phyloP scores from a whole-genome alignment of 1,139 yeast species.

The Eremothecium gossypii region DNA sequence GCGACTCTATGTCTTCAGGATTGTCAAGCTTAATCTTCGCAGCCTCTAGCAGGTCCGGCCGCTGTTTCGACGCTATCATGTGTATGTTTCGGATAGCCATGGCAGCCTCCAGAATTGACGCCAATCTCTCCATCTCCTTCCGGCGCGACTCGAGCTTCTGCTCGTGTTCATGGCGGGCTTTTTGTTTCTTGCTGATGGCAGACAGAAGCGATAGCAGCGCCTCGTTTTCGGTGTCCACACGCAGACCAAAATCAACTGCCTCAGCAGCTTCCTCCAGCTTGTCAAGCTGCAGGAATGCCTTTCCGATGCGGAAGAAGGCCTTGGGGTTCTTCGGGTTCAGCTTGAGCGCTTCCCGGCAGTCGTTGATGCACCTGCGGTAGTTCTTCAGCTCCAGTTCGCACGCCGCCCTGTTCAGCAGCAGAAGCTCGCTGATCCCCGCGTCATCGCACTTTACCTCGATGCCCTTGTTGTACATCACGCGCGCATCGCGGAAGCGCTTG shows the following conservation, averaged over 20 bases:
- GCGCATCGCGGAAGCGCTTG: constrained; percentile 66
- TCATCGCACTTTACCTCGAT: constrained; percentile 59
- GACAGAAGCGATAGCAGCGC: constrained; percentile 40
- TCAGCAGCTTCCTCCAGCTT: constrained; percentile 64
- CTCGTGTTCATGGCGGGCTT: constrained; percentile 29
- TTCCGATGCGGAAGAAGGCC: constrained; percentile 79
- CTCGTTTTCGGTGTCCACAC: constrained; percentile 49
- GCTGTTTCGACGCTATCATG: constrained; percentile 41
- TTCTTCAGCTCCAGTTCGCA: constrained; percentile 80
- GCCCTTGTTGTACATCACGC: constrained; percentile 72
- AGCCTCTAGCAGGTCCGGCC: constrained; percentile 34
- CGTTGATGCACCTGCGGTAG: constrained; percentile 78
- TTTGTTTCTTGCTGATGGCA: constrained; percentile 32
- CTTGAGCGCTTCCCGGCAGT: constrained; percentile 64
- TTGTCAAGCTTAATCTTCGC: constrained; percentile 50
- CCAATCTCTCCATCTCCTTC: constrained; percentile 18
- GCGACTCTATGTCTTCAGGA: constrained; percentile 64
- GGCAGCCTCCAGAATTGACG: constrained; percentile 41
- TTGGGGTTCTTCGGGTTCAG: constrained; percentile 65
- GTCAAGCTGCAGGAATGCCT: constrained; percentile 63
- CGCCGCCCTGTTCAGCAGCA: constrained; percentile 79
- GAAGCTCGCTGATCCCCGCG: constrained; percentile 43
- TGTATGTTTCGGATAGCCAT: constrained; percentile 46
- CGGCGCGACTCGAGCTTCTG: constrained; percentile 10
- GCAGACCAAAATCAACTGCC: constrained; percentile 55